Evolutionary conservation across 441 rosid species (phyloP).

Genomic region (Erodium chrysanthum): DNA sequence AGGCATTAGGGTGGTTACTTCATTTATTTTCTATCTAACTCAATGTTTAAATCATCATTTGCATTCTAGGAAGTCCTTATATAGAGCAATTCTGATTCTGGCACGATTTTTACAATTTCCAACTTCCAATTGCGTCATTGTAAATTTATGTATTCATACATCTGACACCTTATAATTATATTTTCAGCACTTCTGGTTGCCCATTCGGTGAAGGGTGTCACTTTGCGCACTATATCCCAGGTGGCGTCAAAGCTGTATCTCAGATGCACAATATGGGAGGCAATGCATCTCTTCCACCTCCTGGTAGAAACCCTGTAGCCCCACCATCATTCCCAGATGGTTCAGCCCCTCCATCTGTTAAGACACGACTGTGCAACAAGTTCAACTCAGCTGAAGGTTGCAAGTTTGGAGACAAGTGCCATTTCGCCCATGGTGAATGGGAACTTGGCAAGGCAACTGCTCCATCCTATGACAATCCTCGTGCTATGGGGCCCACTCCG

Average conservation of each 20-base stretch:
- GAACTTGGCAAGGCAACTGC: conserved; percentile 52
- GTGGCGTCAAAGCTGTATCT: conserved; percentile 71
- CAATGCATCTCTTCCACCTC: conserved; percentile 41
- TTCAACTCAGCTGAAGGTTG: conserved; percentile 70
- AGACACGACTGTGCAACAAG: conserved; percentile 56
- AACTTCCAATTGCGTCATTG: neutral
- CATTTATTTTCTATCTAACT: neutral
- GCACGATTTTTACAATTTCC: no score
- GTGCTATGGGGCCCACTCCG: conserved; percentile 27
- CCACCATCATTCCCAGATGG: conserved; percentile 45
- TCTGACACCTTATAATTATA: neutral
- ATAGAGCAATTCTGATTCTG: neutral
- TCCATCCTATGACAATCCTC: conserved; percentile 49
- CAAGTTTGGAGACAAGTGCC: conserved; percentile 69
- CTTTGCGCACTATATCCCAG: conserved; percentile 86
- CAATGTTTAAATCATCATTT: neutral
- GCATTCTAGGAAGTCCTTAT: neutral
- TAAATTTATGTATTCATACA: neutral
- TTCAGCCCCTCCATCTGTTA: conserved; percentile 43
- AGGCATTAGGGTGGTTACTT: neutral
- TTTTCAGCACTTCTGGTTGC: conserved; percentile 87
- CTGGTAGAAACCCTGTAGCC: conserved; percentile 43
- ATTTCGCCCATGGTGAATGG: conserved; percentile 80
- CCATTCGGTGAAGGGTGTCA: conserved; percentile 96
- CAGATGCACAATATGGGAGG: conserved; percentile 54